Conservation (phyloP, 352 stramenopile species). For the Phytophthora crassamura region DNA sequence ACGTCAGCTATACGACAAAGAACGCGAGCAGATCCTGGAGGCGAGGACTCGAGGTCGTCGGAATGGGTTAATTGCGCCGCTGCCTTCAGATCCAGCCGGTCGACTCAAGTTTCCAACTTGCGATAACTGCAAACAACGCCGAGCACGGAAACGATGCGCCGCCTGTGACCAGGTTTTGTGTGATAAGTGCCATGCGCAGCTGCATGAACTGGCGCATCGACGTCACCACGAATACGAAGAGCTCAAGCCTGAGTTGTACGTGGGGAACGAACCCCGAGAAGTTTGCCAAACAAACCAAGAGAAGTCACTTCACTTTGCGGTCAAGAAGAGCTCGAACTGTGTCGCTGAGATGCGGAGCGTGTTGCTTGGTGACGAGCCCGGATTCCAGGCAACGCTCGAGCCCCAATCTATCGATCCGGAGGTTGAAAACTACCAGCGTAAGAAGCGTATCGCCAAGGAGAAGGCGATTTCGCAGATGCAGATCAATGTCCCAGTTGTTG, state of each 20-base stretch:
- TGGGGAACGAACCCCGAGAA: conserved; percentile 31
- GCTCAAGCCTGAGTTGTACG: conserved; percentile 36
- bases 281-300: conserved; percentile 34
- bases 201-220: conserved; percentile 61
- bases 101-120: conserved; percentile 55
- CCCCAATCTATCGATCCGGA: conserved; percentile 38
- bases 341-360: conserved; percentile 40
- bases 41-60: conserved; percentile 46
- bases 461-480: conserved; percentile 65
- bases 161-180: conserved; percentile 67
- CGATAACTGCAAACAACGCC: conserved; percentile 54
- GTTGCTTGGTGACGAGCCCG: conserved; percentile 19
- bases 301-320: conserved; percentile 29
- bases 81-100: conserved; percentile 39
- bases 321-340: conserved; percentile 37
- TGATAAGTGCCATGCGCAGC: conserved; percentile 62
- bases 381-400: not conserved
- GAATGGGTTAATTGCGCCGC: conserved; percentile 65
- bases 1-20: conserved; percentile 43
- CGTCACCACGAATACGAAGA: conserved; percentile 63
- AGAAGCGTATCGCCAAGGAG: conserved; percentile 49
- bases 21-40: conserved; percentile 50
- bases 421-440: conserved; percentile 55
- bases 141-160: conserved; percentile 57
- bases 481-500: conserved; percentile 55